phyloP scores from a whole-genome alignment of 805 yeast species.

The Brettanomyces anomalus region DNA sequence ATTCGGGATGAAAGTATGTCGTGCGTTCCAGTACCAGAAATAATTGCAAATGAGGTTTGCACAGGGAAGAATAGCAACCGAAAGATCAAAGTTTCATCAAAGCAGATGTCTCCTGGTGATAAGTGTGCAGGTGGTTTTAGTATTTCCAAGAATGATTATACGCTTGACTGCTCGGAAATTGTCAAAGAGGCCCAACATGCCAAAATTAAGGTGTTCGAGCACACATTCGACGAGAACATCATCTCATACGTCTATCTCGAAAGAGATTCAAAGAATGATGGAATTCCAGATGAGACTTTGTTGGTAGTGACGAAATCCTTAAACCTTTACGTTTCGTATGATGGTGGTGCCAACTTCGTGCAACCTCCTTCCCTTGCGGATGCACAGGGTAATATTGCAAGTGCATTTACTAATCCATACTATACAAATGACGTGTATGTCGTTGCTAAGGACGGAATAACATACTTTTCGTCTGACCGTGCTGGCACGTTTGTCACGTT shows the following conservation, averaged over 20 bases:
- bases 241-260: conserved; percentile 53
- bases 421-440: conserved; percentile 48
- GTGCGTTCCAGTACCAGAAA: conserved; percentile 34
- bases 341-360: conserved; percentile 51
- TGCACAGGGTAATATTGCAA: conserved; percentile 33
- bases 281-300: conserved; percentile 52
- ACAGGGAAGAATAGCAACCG: conserved; percentile 8
- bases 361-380: conserved; percentile 22
- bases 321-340: conserved; percentile 55
- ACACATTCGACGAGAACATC: conserved; percentile 44
- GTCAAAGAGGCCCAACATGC: conserved; percentile 9
- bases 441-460: conserved; percentile 36
- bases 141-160: conserved; percentile 16
- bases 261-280: conserved; percentile 29
- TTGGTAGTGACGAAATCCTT: conserved; percentile 47
- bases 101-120: conserved; percentile 19
- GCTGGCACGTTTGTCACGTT: conserved; percentile 45
- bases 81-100: conserved; percentile 16
- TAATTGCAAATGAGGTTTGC: conserved; percentile 15
- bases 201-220: conserved; percentile 29
- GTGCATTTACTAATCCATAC: conserved; percentile 55
- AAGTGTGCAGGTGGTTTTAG: conserved; percentile 19
- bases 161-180: conserved; percentile 29
- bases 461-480: conserved; percentile 60
- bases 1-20: conserved; percentile 24